These are phyloP conservation scores for Aureobasidium leucospermi DNA, from an alignment of 2,329 filamentous ascomycete species.

Conservation along the genomic window DNA sequence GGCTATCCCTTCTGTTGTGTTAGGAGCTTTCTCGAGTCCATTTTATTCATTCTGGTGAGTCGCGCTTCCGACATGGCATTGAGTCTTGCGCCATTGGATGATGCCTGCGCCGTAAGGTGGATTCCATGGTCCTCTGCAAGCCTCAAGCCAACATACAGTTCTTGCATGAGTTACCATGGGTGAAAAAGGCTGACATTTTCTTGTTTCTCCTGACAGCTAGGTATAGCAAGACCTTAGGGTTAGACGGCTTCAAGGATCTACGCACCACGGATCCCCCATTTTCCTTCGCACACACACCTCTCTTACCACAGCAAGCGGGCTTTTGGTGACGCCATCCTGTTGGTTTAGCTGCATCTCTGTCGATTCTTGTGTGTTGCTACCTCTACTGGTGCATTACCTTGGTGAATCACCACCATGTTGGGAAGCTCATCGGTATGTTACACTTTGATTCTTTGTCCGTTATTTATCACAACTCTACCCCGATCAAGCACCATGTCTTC, in stretches of 20 bases:
- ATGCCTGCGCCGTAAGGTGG: not conserved
- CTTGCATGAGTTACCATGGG: not conserved
- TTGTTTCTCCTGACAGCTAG: not conserved
- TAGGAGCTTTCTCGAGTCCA: not conserved
- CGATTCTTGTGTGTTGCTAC: not conserved
- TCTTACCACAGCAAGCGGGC: not conserved
- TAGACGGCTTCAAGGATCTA: slow-evolving; percentile 2
- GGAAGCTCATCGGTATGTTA: slow-evolving; percentile 15
- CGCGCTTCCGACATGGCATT: not conserved
- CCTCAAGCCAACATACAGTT: not conserved
- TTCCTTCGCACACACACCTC: not conserved
- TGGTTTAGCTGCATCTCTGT: slow-evolving; percentile 5
- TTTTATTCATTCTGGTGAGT: slow-evolving; percentile 2
- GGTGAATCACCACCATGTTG: slow-evolving; percentile 11
- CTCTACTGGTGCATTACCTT: not conserved
- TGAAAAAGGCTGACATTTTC: not conserved
- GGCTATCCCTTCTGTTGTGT: slow-evolving; percentile 7
- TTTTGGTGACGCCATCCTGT: slow-evolving; percentile 6
- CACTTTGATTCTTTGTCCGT: not conserved
- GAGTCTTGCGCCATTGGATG: not conserved
- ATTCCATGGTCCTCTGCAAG: not conserved
- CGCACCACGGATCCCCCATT: slow-evolving; percentile 5
- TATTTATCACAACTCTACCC: not conserved
- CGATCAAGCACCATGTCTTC: not conserved
- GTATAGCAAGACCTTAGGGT: not conserved